These are phyloP conservation scores for Iberis pinnata DNA, from an alignment of 345 rosid species.

Conservation along the genomic window DNA sequence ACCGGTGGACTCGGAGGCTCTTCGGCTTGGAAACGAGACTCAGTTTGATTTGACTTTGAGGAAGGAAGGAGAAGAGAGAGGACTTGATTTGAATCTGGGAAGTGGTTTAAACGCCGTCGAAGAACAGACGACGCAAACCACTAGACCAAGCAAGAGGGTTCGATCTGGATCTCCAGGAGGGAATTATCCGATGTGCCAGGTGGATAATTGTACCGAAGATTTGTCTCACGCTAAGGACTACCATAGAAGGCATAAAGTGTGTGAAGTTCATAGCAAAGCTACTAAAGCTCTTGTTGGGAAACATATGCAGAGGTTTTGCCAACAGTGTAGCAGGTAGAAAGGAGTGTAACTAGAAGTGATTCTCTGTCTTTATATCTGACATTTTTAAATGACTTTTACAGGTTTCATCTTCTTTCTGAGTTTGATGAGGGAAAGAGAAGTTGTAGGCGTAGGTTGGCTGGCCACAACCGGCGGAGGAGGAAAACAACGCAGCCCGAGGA, in stretches of 20 bases:
- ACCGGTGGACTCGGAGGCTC: constrained; percentile 39
- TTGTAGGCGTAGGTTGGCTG: constrained; percentile 83
- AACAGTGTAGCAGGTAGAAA: constrained; percentile 90
- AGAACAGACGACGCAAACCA: constrained; percentile 27
- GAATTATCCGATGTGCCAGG: constrained; percentile 76
- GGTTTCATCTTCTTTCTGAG: constrained; percentile 78
- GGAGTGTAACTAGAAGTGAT: not conserved
- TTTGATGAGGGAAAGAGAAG: constrained; percentile 88
- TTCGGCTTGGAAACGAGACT: constrained; percentile 30
- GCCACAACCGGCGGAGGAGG: constrained; percentile 70
- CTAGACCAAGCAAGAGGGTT: constrained; percentile 62
- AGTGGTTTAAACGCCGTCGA: constrained; percentile 43
- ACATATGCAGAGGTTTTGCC: constrained; percentile 97
- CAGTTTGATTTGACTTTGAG: constrained; percentile 23
- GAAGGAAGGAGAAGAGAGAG: constrained; percentile 38
- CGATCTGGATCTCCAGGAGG: constrained; percentile 73
- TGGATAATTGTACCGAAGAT: constrained; percentile 70
- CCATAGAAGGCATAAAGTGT: constrained; percentile 88
- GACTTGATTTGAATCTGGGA: constrained; percentile 67
- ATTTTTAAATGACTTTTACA: constrained; percentile 15
- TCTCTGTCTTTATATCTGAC: not conserved
- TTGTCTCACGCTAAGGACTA: constrained; percentile 78
- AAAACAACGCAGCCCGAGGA: constrained; percentile 76
- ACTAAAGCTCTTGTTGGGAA: constrained; percentile 66
- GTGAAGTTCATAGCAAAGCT: constrained; percentile 80